Base-by-base conservation (phyloP, 768 basidiomycete genomes). In the Filobasidium wieringae region DNA sequence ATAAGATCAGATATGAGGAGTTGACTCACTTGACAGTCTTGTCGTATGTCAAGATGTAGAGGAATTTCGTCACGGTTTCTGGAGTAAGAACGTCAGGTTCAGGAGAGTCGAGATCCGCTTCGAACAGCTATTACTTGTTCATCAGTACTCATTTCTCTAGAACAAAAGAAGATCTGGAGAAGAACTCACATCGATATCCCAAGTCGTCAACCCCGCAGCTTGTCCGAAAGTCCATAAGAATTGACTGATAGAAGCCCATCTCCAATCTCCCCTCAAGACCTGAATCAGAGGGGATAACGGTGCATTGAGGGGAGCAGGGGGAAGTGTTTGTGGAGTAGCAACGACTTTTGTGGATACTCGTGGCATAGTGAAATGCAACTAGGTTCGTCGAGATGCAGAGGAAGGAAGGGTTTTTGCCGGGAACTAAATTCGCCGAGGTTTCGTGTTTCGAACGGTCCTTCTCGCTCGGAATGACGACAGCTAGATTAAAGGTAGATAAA, bases 171-270 rank as follows among this genome's bases (percentile, higher is more conserved):
- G 45, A 49, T 49, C 19, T 6, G 19, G 45, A 26, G 7, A 51
- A 57, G 7, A 19, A 65, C 73, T 60, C 50, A 72, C 72, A 60
- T 73, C 73, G 34, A 72, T 68, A 43, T 86, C 78, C 61, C 90
- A 80, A 66, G 87, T 85, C 41, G 80, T 74, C 77, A 85, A 79
- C 36, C 82, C 78, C 63, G 92, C 80, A 57, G 91, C 78, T 51
- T 80, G 79, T 49, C 80, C 78, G 76, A 92, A 93, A 27, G 85
- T 88, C 72, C 80, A 84, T 75, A 88, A 84, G 79, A 93, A 92
- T 72, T 92, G 88, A 74, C 81, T 81, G 74, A 91, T 86, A 26
- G 85, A 85, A 5, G 90, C 90, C 88, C 88, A 93, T 78, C 86
- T 84, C 88, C 88, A 92, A 63, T 88, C 81, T 58, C 77, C 82